phyloP scores from a whole-genome alignment of 257 asterid genomes.

The Ballota nigra region DNA sequence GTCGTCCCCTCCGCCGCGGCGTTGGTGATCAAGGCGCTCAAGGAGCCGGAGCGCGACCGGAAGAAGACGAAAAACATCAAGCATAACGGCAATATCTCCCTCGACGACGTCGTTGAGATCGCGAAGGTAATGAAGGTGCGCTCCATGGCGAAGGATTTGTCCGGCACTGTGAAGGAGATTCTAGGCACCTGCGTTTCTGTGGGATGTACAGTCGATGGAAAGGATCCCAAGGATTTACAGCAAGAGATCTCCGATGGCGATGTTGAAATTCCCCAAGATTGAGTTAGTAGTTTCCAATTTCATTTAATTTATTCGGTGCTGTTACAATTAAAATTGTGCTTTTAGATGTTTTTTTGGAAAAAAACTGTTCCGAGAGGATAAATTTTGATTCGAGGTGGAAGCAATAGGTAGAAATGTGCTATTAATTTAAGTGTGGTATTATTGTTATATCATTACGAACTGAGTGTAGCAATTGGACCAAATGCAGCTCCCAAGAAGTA shows the following conservation, averaged over 20 bases:
- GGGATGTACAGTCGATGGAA: slow-evolving; percentile 78
- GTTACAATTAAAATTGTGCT: too few relatives aligned
- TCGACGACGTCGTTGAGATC: slow-evolving; percentile 64
- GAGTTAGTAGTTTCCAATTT: slow-evolving; percentile 19
- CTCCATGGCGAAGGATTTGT: slow-evolving; percentile 70
- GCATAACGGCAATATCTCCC: slow-evolving; percentile 59
- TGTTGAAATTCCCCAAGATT: slow-evolving; percentile 52
- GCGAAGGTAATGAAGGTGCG: slow-evolving; percentile 56
- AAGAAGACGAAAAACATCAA: slow-evolving; percentile 68
- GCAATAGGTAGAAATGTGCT: too few relatives aligned
- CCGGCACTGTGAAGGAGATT: slow-evolving; percentile 76
- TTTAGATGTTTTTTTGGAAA: not conserved
- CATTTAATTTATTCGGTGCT: too few relatives aligned
- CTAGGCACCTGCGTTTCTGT: slow-evolving; percentile 73
- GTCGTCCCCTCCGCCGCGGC: slow-evolving; percentile 78
- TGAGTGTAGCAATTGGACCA: too few relatives aligned
- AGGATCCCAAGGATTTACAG: slow-evolving; percentile 74
- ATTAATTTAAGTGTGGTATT: too few relatives aligned
- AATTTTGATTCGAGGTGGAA: too few relatives aligned
- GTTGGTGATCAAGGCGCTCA: slow-evolving; percentile 67
- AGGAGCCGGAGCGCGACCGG: slow-evolving; percentile 72
- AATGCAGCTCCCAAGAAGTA: too few relatives aligned
- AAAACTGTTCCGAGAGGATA: not conserved
- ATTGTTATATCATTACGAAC: too few relatives aligned
- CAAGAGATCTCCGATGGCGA: slow-evolving; percentile 67